Evolutionary conservation across 176 grass and related monocot species (phyloP), one percentile per base, ranked within the genome.

Genomic region (Triticum monococcum): DNA sequence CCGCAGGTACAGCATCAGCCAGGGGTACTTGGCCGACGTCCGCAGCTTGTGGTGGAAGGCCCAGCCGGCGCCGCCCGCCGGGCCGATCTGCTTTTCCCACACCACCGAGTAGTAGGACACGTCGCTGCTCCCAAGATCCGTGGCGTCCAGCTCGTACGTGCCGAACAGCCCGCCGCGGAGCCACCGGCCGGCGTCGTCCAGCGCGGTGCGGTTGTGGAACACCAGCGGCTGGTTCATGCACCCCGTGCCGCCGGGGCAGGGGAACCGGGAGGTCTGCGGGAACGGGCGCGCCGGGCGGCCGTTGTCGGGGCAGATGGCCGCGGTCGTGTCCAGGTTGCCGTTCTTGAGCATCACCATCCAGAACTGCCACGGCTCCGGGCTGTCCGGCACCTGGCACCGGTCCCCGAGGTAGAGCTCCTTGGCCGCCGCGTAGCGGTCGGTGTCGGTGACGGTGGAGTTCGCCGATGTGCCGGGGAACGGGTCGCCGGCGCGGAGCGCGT

Each of bases 341-440:
- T 98, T 98, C 87, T 98, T 98, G 75, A 98, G 92, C 96, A 98
- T 98, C 45, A 95, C 18, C 96, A 98, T 98, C 96, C 91, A 98
- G 88, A 98, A 98, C 41, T 98, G 87, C 96, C 96, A 98, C 13
- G 91, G 91, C 17, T 5, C 4, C 28, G 81, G 89, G 78, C 30
- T 38, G 73, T 95, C 93, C 3, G 69, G 22, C 18, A 95, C 91
- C 86, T 95, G 74, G 77, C 96, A 98, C 4, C 72, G 92, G 9
- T 72, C 85, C 4, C 96, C 96, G 25, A 98, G 80, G 43, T 95
- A 98, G 26, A 98, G 23, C 91, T 98, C 96, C 68, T 98, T 98
- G 2, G 74, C 88, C 14, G 82, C 86, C 9, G 96, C 93, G 8
- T 94, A 98, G 18, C 79, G 86, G 54, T 95, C 93, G 17, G 87